These are phyloP conservation scores for Xylariaceae sp. DNA, from an alignment of 2,329 filamentous ascomycete genomes.

Conservation along the genomic window DNA sequence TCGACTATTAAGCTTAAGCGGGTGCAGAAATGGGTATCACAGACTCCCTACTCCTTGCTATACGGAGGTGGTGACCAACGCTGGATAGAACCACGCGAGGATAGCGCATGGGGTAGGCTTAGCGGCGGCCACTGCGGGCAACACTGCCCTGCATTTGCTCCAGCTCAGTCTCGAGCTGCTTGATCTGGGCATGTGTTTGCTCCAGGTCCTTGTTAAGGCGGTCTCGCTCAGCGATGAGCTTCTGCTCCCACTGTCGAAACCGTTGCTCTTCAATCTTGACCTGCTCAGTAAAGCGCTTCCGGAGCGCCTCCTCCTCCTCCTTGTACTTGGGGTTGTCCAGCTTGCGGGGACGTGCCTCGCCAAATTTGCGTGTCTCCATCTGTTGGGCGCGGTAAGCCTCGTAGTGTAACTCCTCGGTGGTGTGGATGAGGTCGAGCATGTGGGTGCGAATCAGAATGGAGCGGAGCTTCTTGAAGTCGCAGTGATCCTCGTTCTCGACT, in stretches of 20 bases:
- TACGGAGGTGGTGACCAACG: slow-evolving; percentile 25
- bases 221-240: slow-evolving; percentile 97
- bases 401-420: slow-evolving; percentile 98
- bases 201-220: slow-evolving; percentile 99
- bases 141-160: slow-evolving; percentile 88
- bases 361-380: slow-evolving; percentile 99
- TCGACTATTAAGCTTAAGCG: slow-evolving; percentile 23
- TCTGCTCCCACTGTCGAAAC: slow-evolving; percentile 99
- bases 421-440: slow-evolving; percentile 99
- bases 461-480: slow-evolving; percentile 99
- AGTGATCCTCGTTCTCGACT: slow-evolving; percentile 99
- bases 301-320: slow-evolving; percentile 96
- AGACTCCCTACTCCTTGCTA: slow-evolving; percentile 29
- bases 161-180: slow-evolving; percentile 85
- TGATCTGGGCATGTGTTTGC: slow-evolving; percentile 91
- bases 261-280: slow-evolving; percentile 99
- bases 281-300: slow-evolving; percentile 99
- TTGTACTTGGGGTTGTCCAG: slow-evolving; percentile 99
- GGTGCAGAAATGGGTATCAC: slow-evolving; percentile 21
- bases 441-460: slow-evolving; percentile 98
- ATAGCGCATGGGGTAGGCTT: slow-evolving; percentile 38
- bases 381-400: slow-evolving; percentile 98
- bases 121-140: slow-evolving; percentile 88
- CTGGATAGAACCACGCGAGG: slow-evolving; percentile 23
- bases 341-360: slow-evolving; percentile 94